These are phyloP conservation scores for Mitragyna speciosa DNA, from an alignment of 257 asterid genomes.

Conservation along the genomic window DNA sequence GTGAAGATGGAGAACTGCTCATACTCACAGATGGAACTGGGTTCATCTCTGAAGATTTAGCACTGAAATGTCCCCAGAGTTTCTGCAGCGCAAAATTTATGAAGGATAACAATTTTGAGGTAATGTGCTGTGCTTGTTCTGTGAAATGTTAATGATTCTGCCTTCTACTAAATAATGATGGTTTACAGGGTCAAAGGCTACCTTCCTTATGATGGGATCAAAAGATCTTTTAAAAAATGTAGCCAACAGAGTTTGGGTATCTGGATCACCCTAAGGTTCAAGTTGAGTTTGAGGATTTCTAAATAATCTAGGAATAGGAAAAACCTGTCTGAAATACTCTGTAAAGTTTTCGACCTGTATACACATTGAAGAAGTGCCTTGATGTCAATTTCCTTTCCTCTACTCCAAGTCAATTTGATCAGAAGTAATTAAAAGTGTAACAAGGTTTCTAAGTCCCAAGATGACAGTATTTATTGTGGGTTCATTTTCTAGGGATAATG, in stretches of 20 bases:
- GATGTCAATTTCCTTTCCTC: not conserved
- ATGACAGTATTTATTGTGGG: too few species aligned
- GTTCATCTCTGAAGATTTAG: conserved; percentile 75
- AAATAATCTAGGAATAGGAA: not conserved
- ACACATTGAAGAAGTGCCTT: not conserved
- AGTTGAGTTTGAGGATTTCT: not conserved
- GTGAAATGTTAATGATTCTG: too few species aligned
- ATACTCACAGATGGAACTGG: conserved; percentile 92
- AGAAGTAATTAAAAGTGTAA: too few species aligned
- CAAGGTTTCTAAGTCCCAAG: too few species aligned
- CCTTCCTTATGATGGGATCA: too few species aligned
- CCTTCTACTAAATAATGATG: too few species aligned
- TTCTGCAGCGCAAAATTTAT: conserved; percentile 39
- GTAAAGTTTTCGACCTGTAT: not conserved
- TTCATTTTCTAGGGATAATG: too few species aligned
- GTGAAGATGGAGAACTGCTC: conserved; percentile 60
- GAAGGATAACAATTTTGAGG: conserved; percentile 48
- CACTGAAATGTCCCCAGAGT: conserved; percentile 60
- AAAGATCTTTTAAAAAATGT: not conserved
- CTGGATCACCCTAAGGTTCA: not conserved
- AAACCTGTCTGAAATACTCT: not conserved
- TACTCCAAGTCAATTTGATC: too few species aligned
- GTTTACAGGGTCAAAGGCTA: not conserved
- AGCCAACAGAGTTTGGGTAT: not conserved
- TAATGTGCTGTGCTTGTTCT: not conserved